A percentile compares a stretch with the other conserved stretches of the same genome.
Conservation (phyloP, 768 basidiomycete genomes). For the Hygrophorus pudorinus region DNA sequence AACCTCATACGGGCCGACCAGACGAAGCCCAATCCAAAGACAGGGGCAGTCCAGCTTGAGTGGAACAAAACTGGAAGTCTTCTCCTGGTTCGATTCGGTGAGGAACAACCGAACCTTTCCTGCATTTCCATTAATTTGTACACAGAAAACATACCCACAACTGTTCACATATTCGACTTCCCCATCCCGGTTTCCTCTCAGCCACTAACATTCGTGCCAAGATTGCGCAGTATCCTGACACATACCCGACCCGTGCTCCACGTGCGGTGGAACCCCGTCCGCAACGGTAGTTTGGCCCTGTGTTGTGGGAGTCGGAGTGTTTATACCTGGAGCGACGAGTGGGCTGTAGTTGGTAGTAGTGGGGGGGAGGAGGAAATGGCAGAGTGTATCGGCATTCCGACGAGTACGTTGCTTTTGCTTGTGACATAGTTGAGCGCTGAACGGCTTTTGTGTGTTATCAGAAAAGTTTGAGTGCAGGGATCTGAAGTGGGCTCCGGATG, state of each 20-base stretch:
- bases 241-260: constrained; percentile 55
- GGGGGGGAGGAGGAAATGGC: constrained; percentile 65
- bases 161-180: constrained; percentile 64
- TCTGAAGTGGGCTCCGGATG: constrained; percentile 77
- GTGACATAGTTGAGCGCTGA: constrained; percentile 1
- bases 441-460: constrained; percentile 16
- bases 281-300: constrained; percentile 57
- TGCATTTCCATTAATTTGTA: constrained; percentile 8
- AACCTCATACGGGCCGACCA: constrained; percentile 41
- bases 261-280: constrained; percentile 78
- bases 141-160: constrained; percentile 52
- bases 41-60: constrained; percentile 61
- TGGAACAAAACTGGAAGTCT: constrained; percentile 75
- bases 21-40: constrained; percentile 54
- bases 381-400: constrained; percentile 84
- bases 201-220: constrained; percentile 49
- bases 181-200: constrained; percentile 24
- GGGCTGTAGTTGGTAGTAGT: constrained; percentile 43
- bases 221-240: constrained; percentile 54
- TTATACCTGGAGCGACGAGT: constrained; percentile 80
- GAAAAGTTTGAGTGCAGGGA: constrained; percentile 66
- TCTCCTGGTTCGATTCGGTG: constrained; percentile 68
- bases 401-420: constrained; percentile 45
- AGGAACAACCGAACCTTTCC: constrained; percentile 2
- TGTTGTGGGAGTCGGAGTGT: constrained; percentile 60